These are phyloP conservation scores for Miamiensis avidus DNA, from an alignment of 169 alveolate species.

Conservation along the genomic window DNA sequence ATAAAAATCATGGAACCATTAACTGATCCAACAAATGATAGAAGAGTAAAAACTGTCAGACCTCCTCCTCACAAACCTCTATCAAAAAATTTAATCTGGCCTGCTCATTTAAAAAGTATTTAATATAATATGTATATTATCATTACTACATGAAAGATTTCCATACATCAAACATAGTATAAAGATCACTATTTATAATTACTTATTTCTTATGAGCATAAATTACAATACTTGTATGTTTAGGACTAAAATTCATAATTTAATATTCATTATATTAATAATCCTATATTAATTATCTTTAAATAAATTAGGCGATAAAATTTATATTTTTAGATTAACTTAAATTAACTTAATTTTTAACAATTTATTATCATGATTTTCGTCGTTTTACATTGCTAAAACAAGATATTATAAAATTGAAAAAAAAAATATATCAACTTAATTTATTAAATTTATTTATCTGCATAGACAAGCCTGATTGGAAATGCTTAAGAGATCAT, in stretches of 20 bases:
- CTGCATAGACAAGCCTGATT: slow-evolving; percentile 68
- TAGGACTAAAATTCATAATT: not conserved
- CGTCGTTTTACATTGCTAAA: not conserved
- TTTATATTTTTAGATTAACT: too few relatives aligned
- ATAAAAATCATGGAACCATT: slow-evolving; percentile 55
- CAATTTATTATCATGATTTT: not conserved
- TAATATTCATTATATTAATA: too few relatives aligned
- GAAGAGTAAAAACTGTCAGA: slow-evolving; percentile 44
- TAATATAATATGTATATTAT: not conserved
- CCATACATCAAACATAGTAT: not conserved
- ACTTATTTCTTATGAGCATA: not conserved
- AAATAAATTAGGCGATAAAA: too few relatives aligned
- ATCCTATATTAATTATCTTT: too few relatives aligned
- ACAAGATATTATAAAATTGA: not conserved
- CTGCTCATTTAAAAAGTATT: slow-evolving; percentile 20
- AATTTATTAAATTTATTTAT: too few relatives aligned
- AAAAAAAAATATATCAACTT: too few relatives aligned
- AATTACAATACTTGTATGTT: not conserved
- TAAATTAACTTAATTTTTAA: too few relatives aligned
- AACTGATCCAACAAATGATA: slow-evolving; percentile 56
- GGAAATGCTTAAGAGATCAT: slow-evolving; percentile 59
- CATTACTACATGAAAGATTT: not conserved
- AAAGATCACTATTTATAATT: not conserved
- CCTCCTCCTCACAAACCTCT: slow-evolving; percentile 68
- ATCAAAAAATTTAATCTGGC: slow-evolving; percentile 41